Percentiles rank a stretch among this genome's conserved stretches.
phyloP scores from a whole-genome alignment of 805 yeast genomes.

The Ogataea glucozyma region DNA sequence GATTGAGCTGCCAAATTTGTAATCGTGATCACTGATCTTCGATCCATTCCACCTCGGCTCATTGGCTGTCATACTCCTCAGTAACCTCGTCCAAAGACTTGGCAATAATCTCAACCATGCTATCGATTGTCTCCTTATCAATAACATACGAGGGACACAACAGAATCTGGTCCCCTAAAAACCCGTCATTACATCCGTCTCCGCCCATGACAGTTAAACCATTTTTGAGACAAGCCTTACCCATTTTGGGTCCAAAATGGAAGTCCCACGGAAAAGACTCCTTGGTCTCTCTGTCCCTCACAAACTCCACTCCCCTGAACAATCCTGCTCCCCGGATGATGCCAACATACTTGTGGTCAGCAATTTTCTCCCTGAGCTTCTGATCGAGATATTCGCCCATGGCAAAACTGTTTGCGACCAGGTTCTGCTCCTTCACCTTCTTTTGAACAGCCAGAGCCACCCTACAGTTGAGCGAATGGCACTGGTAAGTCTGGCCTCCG shows the following conservation, averaged over 20 bases:
- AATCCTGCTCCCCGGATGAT: slow-evolving; percentile 57
- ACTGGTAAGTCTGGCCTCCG: slow-evolving; percentile 51
- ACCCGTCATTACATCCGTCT: slow-evolving; percentile 42
- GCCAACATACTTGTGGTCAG: slow-evolving; percentile 41
- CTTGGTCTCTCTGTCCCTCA: slow-evolving; percentile 47
- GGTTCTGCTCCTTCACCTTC: slow-evolving; percentile 38
- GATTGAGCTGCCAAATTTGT: no score
- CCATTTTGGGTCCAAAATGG: slow-evolving; percentile 36
- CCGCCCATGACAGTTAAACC: slow-evolving; percentile 45
- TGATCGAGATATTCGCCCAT: slow-evolving; percentile 47
- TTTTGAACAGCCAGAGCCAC: slow-evolving; percentile 46
- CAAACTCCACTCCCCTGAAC: slow-evolving; percentile 55
- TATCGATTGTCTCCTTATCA: slow-evolving; percentile 37
- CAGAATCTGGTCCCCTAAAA: slow-evolving; percentile 45
- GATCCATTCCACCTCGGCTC: no score
- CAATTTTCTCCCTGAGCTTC: slow-evolving; percentile 33
- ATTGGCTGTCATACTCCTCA: slow-evolving; percentile 5
- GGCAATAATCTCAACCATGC: slow-evolving; percentile 26
- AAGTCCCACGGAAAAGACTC: slow-evolving; percentile 41
- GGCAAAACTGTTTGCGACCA: slow-evolving; percentile 42
- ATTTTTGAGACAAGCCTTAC: slow-evolving; percentile 37
- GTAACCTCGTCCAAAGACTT: slow-evolving; percentile 14
- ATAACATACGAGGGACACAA: slow-evolving; percentile 49
- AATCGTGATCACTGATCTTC: no score
- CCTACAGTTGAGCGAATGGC: slow-evolving; percentile 45